Conservation (phyloP, 257 asterid genomes). For the Pogostemon cablin region DNA sequence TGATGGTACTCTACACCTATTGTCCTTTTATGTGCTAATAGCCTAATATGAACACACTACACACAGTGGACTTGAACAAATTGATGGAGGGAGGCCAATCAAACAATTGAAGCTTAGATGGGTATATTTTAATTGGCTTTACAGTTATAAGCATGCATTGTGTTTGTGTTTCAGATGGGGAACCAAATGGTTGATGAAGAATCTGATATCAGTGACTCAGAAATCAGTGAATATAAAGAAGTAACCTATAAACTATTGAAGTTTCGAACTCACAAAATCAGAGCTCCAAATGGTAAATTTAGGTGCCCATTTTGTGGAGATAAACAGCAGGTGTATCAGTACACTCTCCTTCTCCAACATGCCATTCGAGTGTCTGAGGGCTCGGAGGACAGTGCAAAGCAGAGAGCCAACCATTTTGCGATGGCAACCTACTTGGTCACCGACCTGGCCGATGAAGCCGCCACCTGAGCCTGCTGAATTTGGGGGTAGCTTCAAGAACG, state of each 20-base stretch:
- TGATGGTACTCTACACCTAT: too few relatives aligned
- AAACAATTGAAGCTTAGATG: too few relatives aligned
- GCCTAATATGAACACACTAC: too few relatives aligned
- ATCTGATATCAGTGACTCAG: not conserved
- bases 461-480: not conserved
- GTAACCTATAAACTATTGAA: not conserved
- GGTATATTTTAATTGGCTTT: too few relatives aligned
- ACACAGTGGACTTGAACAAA: too few relatives aligned
- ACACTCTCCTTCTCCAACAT: slow-evolving; percentile 24
- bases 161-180: not conserved
- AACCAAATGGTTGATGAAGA: not conserved
- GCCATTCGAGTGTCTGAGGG: slow-evolving; percentile 20
- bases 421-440: slow-evolving; percentile 29
- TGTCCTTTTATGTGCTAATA: too few relatives aligned
- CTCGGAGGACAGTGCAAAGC: not conserved
- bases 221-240: slow-evolving; percentile 8
- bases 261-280: not conserved
- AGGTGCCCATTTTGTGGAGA: slow-evolving; percentile 16
- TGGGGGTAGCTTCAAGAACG: not conserved
- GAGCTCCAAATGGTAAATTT: not conserved
- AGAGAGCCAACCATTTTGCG: slow-evolving; percentile 29
- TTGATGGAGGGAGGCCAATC: too few relatives aligned
- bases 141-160: too few relatives aligned
- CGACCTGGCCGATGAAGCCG: not conserved
- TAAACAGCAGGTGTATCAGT: not conserved